Conservation (phyloP, 805 yeast species). For the Phaffomyces thermotolerans region DNA sequence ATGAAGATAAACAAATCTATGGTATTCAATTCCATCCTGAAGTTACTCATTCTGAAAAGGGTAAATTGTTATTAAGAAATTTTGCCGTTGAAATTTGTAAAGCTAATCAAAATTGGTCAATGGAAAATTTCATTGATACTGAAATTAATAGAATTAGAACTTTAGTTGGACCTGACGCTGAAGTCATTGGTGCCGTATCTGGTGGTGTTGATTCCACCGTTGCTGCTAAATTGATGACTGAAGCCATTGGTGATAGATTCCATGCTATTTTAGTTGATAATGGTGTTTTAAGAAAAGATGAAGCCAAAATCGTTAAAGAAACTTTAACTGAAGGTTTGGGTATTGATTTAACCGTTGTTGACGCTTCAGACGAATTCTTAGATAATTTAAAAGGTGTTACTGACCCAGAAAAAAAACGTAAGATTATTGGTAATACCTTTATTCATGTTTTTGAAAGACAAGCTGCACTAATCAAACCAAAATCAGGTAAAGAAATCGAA, state of each 20-base stretch:
- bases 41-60: constrained; percentile 92
- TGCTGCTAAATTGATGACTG: constrained; percentile 96
- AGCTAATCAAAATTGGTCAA: constrained; percentile 88
- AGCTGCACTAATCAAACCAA: constrained; percentile 86
- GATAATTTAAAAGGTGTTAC: constrained; percentile 85
- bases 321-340: constrained; percentile 91
- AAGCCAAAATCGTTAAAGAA: constrained; percentile 80
- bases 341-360: constrained; percentile 88
- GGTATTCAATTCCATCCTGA: constrained; percentile 99
- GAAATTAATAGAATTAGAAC: constrained; percentile 89
- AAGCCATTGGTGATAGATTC: constrained; percentile 97
- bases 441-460: constrained; percentile 95
- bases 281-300: constrained; percentile 94
- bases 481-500: constrained; percentile 84
- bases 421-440: constrained; percentile 96
- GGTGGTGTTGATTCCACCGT: constrained; percentile 99
- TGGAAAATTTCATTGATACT: constrained; percentile 95
- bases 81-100: constrained; percentile 89
- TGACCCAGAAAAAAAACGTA: constrained; percentile 98
- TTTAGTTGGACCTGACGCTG: constrained; percentile 94
- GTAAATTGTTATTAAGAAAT: constrained; percentile 80
- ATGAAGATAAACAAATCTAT: constrained; percentile 63
- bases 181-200: constrained; percentile 98
- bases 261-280: constrained; percentile 97
- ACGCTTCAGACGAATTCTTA: constrained; percentile 87